Evolutionary conservation across 768 basidiomycete genomes (phyloP), one percentile per base, ranked within the genome.

Genomic region (Sistotremastrum niveocremeum): DNA sequence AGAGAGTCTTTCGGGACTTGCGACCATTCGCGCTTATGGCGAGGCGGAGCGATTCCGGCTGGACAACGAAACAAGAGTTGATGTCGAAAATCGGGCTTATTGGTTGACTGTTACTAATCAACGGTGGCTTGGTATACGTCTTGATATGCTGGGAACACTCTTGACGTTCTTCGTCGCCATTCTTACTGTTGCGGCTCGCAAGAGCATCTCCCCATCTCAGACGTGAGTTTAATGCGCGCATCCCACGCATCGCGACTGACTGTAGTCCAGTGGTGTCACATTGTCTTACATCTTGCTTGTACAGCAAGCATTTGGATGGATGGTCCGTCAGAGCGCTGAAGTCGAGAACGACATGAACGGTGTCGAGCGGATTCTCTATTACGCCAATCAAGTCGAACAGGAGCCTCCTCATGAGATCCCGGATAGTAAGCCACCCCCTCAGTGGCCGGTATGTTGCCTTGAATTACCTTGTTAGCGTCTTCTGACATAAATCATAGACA

Each of bases 261-360:
- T 51, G n/a, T 34, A 49, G 42, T 51, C 63, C 34, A 57, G 20
- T 34, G 77, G 84, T 60, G 60, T 87, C 50, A 69, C 79, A 10
- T 66, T 95, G 5, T 81, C 85, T 0, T 90, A 87, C 56, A 84
- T 88, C 54, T 64, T 90, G 43, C 75, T 72, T 35, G 74, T 88
- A 3, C 87, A 89, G 62, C 82, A 82, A 68, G 52, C 70, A 0
- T 84, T 87, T 52, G 76, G 76, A 20, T 86, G 77, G 78, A 71
- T 85, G 60, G 74, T 84, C 37, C 76, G 82, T 6, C 84, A 86
- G 61, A 71, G 70, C 36, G 79, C 84, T 3, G 89, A 93, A 58
- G 81, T 91, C 7, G 89, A 94, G 61, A 94, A 95, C 60, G 75
- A 91, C 61, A 90, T 93, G 85, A 89, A 89, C 58, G 77, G 79